phyloP scores from a whole-genome alignment of 2,329 filamentous ascomycete genomes.

The Microdochium nivale region DNA sequence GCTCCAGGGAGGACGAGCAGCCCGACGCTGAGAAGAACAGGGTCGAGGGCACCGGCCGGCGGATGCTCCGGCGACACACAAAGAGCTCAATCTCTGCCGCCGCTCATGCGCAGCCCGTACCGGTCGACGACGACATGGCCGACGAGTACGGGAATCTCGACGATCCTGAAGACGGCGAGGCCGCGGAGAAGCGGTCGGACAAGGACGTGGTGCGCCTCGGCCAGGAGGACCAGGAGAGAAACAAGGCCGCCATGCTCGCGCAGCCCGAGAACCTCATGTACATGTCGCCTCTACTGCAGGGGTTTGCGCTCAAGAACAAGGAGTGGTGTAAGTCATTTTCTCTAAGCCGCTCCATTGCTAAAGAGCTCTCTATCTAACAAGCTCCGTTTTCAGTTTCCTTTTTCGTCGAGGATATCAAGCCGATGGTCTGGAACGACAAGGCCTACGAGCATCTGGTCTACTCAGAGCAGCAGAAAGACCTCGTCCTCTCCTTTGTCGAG shows the following conservation, averaged over 20 bases:
- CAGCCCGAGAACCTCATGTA: conserved; percentile 28
- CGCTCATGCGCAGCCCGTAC: background rate
- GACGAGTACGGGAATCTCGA: background rate
- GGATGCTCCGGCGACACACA: background rate
- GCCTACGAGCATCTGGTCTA: conserved; percentile 38
- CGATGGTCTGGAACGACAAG: conserved; percentile 33
- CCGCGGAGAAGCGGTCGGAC: conserved; percentile 1
- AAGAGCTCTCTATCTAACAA: background rate
- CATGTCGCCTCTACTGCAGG: conserved; percentile 30
- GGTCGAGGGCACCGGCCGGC: conserved; percentile 3
- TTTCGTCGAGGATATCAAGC: conserved; percentile 30
- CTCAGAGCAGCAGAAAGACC: conserved; percentile 35
- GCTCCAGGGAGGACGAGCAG: conserved; percentile 24
- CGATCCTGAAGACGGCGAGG: conserved; percentile 1
- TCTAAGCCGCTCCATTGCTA: background rate
- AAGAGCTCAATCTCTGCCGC: background rate
- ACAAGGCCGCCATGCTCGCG: conserved; percentile 29
- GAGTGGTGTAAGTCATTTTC: conserved; percentile 29
- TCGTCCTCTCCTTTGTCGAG: conserved; percentile 38
- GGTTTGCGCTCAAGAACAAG: conserved; percentile 37
- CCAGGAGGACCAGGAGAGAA: conserved; percentile 25
- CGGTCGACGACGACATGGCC: background rate
- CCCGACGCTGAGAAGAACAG: conserved; percentile 14
- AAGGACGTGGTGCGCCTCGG: conserved; percentile 14
- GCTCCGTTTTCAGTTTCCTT: conserved; percentile 11